Base-by-base conservation (phyloP, 148 eudicot genomes). In the Cornus kousa region DNA sequence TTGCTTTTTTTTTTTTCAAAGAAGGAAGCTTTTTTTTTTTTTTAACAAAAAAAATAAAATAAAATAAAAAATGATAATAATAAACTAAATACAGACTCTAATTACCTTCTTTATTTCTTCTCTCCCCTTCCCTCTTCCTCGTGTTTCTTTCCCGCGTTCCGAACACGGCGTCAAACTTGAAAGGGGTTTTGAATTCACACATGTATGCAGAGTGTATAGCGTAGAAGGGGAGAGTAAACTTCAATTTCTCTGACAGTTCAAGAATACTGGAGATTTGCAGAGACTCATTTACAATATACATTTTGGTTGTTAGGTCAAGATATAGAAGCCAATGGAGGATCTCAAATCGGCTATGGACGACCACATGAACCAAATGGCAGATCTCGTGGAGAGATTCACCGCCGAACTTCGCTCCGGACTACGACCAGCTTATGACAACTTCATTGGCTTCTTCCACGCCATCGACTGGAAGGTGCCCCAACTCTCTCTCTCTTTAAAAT, bases 361-460 rank as follows among this genome's bases (percentile, higher is more conserved):
- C 12, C 99, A 93, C 80, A 79, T 95, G 89, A 91, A 93, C 79
- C 94, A 87, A 77, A 88, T 95, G 92, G 87, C 91, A 77, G 97
- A 95, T 88, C 86, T 95, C 16, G 80, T 95, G 22, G 92, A 93
- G 80, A 89, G 89, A 37, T 57, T 93, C 31, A 60, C 91, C 0
- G 79, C 87, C 13, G 94, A 93, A 67, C 84, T 95, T 69, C 91
- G 93, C 0, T 82, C 90, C 11, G 97, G 97, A 39, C 71, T 93
- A 9, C 88, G 75, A 35, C 99, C 99, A 22, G 99, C 99, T 75
- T 87, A 82, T 70, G 90, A 93, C 22, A 88, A 87, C 77, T 88
- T 95, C 80, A 71, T 95, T 66, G 97, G 97, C 43, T 95, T 95
- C 79, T 86, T 91, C 80, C 97, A 95, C 78, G 97, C 97, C 88